Base-by-base conservation (phyloP, 108 stramenopile species). In the Aurantiochytrium sp. region DNA sequence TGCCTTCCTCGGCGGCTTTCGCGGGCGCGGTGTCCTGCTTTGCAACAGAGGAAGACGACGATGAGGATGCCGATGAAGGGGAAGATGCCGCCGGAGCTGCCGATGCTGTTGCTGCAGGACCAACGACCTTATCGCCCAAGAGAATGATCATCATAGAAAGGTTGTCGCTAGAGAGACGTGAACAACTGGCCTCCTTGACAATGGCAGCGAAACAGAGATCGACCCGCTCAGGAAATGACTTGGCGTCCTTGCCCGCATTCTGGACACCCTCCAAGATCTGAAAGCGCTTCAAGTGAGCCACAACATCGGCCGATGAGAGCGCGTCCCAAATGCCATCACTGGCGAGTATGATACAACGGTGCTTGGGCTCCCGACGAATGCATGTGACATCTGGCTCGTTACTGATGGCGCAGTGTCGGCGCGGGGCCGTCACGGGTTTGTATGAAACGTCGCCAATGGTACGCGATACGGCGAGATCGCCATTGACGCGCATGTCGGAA, bases 281-380 rank as follows among this genome's bases (percentile, higher is more conserved):
- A 35, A 35, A 53, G n/a, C 51, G 45, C 43, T 23, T 43, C 49
- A 83, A 16, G 45, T 8, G 44, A 6, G 14, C 76, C 18, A 53
- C 76, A 6, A 83, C 76, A 2, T 83, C 76, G 19, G 45, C 76
- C 49, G 76, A 53, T 0, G 76, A 53, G 25, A 83, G 76, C 51
- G 76, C 76, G 51, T 83, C 76, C 76, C 76, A 83, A 12, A 83
- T 47, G 51, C 76, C 76, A 83, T 83, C 76, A 47, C 49, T 83
- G 49, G 76, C 76, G 45, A 83, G 51, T 53, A 83, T 53, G 23
- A 83, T 83, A 53, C 76, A 83, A 6, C 76, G 45, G 76, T 83
- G 76, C 51, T 53, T 83, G 76, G 49, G 12, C 51, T 83, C 49
- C 10, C 76, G 45, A 8, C 49, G 76, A 25, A 83, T 83, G 51